A percentile compares a stretch with the other conserved stretches of the same genome.
Conservation (phyloP, 306 rosid species). For the Casuarina glauca region DNA sequence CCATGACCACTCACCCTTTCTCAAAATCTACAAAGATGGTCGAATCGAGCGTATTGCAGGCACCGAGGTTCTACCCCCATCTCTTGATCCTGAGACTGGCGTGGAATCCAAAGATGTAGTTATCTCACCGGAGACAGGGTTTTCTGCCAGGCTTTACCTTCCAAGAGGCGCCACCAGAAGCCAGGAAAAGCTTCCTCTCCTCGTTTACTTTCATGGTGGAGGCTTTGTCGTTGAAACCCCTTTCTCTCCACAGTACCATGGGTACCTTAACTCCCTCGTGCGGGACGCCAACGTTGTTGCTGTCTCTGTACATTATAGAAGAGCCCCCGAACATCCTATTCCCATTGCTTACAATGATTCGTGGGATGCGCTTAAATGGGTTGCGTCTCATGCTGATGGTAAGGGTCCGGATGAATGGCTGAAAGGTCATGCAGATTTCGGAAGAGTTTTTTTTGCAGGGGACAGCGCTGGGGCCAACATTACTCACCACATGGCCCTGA, state of each 20-base stretch:
- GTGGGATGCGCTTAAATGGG: no score
- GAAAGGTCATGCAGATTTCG: no score
- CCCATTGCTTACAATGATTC: no score
- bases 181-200: constrained; percentile 21
- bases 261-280: background rate
- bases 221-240: constrained; percentile 63
- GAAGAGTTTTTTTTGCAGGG: no score
- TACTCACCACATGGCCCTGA: no score
- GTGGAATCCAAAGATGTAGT: constrained; percentile 63
- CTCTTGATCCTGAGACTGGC: constrained; percentile 49
- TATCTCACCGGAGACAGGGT: constrained; percentile 47
- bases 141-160: constrained; percentile 57
- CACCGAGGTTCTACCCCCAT: constrained; percentile 38
- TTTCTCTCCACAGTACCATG: constrained; percentile 51
- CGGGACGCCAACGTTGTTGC: no score
- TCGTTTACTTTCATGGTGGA: constrained; percentile 61
- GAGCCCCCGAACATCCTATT: no score
- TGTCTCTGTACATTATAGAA: no score
- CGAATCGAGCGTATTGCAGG: constrained; percentile 47
- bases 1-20: constrained; percentile 47
- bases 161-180: constrained; percentile 35
- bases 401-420: no score
- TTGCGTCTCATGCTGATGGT: no score
- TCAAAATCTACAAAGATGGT: constrained; percentile 65
- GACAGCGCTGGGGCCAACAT: no score